A percentile compares a stretch with the other conserved stretches of the same genome.
These are phyloP conservation scores for Oenanthe javanica DNA, from an alignment of 140 eudicot species.

Conservation along the genomic window DNA sequence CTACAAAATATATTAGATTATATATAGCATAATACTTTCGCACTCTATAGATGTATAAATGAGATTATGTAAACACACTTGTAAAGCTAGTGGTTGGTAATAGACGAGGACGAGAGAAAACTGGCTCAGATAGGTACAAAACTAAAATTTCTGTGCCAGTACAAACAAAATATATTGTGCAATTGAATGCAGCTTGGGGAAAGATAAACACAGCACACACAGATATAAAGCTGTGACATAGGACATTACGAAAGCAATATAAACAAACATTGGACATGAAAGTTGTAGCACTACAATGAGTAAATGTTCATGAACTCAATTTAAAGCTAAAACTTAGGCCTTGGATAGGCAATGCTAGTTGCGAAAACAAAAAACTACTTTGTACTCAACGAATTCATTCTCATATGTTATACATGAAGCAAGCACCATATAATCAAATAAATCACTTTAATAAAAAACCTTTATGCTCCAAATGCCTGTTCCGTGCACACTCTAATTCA, in stretches of 20 bases:
- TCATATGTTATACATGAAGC: neutral
- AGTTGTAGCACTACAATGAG: neutral
- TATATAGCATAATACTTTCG: neutral
- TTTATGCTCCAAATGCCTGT: slow-evolving; percentile 47
- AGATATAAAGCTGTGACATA: neutral
- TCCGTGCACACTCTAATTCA: slow-evolving; percentile 51
- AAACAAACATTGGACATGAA: neutral
- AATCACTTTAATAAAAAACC: slow-evolving; percentile 18
- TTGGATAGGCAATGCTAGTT: neutral
- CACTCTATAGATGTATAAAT: neutral
- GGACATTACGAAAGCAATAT: neutral
- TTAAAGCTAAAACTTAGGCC: neutral
- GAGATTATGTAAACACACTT: no score
- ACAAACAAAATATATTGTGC: neutral
- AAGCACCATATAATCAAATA: neutral
- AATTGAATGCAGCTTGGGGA: neutral
- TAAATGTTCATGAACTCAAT: neutral
- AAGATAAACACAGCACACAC: neutral
- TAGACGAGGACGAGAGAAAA: neutral
- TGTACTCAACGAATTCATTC: neutral
- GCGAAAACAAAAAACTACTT: neutral
- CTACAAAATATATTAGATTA: neutral
- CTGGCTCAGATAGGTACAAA: slow-evolving; percentile 2
- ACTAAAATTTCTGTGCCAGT: neutral
- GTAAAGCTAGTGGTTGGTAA: slow-evolving; percentile 1